These are phyloP conservation scores for Wolfiporia cocos DNA, from an alignment of 1,284 basidiomycete genomes.

Conservation along the genomic window DNA sequence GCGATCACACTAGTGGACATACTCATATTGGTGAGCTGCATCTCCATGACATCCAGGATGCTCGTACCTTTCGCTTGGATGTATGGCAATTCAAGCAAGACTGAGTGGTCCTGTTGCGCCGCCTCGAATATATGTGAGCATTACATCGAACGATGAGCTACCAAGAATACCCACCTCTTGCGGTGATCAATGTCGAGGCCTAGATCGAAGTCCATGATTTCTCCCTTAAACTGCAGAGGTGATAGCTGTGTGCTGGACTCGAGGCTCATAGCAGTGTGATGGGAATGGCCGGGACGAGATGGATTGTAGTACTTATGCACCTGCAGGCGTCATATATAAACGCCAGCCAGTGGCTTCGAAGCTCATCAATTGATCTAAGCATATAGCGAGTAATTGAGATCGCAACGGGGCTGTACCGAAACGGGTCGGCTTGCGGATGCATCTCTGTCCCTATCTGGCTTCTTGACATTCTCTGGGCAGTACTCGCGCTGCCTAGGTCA, in stretches of 20 bases:
- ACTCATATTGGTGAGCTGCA: slow-evolving; percentile 4
- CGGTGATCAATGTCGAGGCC: slow-evolving; percentile 61
- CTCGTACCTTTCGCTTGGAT: slow-evolving; percentile 80
- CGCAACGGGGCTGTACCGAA: slow-evolving; percentile 22
- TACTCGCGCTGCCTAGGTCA: slow-evolving; percentile 15
- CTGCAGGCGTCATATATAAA: slow-evolving; percentile 17
- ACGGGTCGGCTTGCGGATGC: slow-evolving; percentile 13
- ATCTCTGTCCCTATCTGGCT: slow-evolving; percentile 22
- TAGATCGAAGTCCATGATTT: slow-evolving; percentile 64
- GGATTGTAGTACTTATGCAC: slow-evolving; percentile 23
- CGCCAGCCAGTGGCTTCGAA: slow-evolving; percentile 16
- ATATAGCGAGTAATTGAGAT: slow-evolving; percentile 16
- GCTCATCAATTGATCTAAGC: slow-evolving; percentile 19
- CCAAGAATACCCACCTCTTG: slow-evolving; percentile 21
- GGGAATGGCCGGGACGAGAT: slow-evolving; percentile 15
- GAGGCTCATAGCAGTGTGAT: slow-evolving; percentile 28
- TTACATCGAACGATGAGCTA: slow-evolving; percentile 32
- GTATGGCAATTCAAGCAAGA: slow-evolving; percentile 89
- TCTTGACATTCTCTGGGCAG: slow-evolving; percentile 21
- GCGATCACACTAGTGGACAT: slow-evolving; percentile 56
- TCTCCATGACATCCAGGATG: not conserved
- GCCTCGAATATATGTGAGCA: slow-evolving; percentile 33
- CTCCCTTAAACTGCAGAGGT: slow-evolving; percentile 51
- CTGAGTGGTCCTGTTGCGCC: slow-evolving; percentile 86
- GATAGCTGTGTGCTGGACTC: slow-evolving; percentile 23